phyloP scores from a whole-genome alignment of 257 asterid species.

The Salvia miltiorrhiza region DNA sequence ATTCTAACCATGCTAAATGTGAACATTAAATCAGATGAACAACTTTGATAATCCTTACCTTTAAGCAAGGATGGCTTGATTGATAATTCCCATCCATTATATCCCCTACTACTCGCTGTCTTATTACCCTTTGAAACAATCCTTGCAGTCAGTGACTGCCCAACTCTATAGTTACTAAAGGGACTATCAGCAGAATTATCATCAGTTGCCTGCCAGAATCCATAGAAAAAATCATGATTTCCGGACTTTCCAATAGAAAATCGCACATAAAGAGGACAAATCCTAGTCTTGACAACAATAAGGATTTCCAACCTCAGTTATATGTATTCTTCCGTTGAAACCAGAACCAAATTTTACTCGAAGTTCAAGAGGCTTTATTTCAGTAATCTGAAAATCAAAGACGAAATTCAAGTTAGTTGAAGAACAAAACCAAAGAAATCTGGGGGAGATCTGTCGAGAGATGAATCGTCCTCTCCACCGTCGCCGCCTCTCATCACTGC shows the following conservation, averaged over 20 bases:
- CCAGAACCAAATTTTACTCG: constrained; percentile 87
- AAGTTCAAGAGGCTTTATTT: constrained; percentile 81
- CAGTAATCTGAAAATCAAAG: constrained; percentile 66
- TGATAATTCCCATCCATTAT: constrained; percentile 72
- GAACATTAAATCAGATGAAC: neutral
- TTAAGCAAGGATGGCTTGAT: constrained; percentile 65
- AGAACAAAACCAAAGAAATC: neutral
- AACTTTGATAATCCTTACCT: constrained; percentile 47
- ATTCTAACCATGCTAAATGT: neutral
- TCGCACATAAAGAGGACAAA: neutral
- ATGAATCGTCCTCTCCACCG: too few species aligned
- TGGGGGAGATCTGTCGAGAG: too few species aligned
- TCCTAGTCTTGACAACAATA: constrained; percentile 1
- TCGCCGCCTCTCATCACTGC: too few species aligned
- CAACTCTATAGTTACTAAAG: constrained; percentile 52
- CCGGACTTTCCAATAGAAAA: neutral
- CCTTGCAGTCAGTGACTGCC: constrained; percentile 72
- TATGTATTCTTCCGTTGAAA: constrained; percentile 73
- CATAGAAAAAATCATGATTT: constrained; percentile 11
- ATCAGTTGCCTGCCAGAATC: constrained; percentile 57
- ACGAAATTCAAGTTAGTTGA: constrained; percentile 11
- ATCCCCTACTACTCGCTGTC: constrained; percentile 41
- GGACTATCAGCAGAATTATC: constrained; percentile 61
- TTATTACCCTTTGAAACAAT: constrained; percentile 64
- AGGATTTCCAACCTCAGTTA: constrained; percentile 71